A percentile compares a stretch with the other conserved stretches of the same genome.
Evolutionary conservation across 805 yeast species (phyloP).

Genomic region (Kazachstania taianensis): DNA sequence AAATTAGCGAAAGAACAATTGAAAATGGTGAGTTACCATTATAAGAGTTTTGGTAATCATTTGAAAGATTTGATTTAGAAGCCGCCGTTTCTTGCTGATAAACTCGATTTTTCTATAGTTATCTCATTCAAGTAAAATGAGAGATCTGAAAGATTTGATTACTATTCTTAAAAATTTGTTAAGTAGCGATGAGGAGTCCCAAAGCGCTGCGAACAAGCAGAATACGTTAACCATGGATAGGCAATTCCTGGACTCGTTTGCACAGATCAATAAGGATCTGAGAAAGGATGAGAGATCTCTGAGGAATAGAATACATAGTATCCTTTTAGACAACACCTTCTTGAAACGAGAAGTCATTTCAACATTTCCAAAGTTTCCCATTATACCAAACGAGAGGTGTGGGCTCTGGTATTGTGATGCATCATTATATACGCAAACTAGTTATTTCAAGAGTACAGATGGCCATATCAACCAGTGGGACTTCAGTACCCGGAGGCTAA

Average conservation of each 20-base stretch:
- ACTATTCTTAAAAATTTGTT: no score
- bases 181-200: no score
- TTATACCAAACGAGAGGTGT: conserved; percentile 73
- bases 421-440: conserved; percentile 31
- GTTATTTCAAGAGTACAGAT: conserved; percentile 84
- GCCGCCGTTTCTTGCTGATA: no score
- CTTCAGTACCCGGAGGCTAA: conserved; percentile 63
- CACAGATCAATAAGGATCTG: conserved; percentile 32
- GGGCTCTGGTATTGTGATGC: conserved; percentile 77
- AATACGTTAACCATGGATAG: conserved; percentile 1
- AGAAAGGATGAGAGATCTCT: conserved; percentile 42
- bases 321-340: conserved; percentile 49
- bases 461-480: conserved; percentile 81
- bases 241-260: conserved; percentile 3
- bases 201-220: no score
- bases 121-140: no score
- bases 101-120: no score
- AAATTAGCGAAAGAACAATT: no score
- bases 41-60: no score
- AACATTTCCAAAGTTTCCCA: conserved; percentile 35
- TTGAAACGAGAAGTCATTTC: conserved; percentile 28
- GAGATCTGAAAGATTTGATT: no score
- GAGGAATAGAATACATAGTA: conserved; percentile 61
- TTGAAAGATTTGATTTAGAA: no score
- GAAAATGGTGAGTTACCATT: no score